Conservation (phyloP, 1,284 basidiomycete species). For the Melampsora americana region DNA sequence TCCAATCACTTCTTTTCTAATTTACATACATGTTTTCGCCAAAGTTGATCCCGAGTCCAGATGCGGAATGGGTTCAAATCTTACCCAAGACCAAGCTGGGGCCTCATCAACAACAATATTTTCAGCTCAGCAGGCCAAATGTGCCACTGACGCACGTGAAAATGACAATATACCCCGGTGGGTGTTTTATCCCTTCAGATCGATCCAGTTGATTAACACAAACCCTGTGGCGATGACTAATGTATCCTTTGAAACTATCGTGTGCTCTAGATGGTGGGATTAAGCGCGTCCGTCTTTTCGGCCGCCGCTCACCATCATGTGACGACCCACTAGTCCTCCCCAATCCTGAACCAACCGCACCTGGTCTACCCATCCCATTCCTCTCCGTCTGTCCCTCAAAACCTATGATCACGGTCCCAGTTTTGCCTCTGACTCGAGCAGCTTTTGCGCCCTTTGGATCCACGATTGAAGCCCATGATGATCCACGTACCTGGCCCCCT, state of each 20-base stretch:
- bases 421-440: conserved; percentile 74
- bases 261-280: conserved; percentile 72
- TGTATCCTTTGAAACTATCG: neutral
- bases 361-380: conserved; percentile 46
- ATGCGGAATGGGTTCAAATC: conserved; percentile 67
- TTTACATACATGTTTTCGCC: neutral
- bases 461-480: conserved; percentile 76
- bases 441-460: conserved; percentile 77
- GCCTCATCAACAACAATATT: conserved; percentile 83
- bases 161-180: conserved; percentile 76
- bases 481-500: conserved; percentile 65
- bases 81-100: conserved; percentile 76
- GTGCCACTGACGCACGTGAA: conserved; percentile 75
- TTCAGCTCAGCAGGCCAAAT: conserved; percentile 65
- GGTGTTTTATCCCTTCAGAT: conserved; percentile 43
- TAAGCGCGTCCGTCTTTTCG: conserved; percentile 81
- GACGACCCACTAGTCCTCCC: conserved; percentile 45
- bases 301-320: conserved; percentile 59
- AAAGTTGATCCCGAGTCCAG: conserved; percentile 51
- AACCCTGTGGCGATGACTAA: neutral
- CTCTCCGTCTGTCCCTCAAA: conserved; percentile 45
- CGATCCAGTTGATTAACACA: neutral
- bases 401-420: conserved; percentile 58
- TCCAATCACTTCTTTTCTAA: neutral
- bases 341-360: conserved; percentile 48